Base-by-base conservation (phyloP, 2,329 filamentous ascomycete genomes). In the Tothia fuscella region DNA sequence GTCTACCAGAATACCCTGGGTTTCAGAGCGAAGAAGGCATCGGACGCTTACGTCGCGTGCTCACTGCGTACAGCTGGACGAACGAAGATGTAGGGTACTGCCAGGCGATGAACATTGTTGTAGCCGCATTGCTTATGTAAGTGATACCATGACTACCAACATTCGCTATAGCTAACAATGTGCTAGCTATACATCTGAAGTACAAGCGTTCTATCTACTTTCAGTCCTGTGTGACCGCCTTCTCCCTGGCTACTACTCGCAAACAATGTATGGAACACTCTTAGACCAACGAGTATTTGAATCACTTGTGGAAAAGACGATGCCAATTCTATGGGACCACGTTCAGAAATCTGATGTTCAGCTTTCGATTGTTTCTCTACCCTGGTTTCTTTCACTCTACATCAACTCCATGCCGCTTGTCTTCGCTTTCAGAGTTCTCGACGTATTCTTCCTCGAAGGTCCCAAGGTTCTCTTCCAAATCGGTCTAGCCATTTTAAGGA, bases 401-500 rank as follows among this genome's bases (percentile, higher is more conserved):
- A 93, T 98, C 69, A 98, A 98, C 71, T 96, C 89, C 2, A 98
- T 98, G 91, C 91, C 91, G 4, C 70, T 98, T 13, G 87, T 96
- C 2, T 98, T 96, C 62, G 91, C 91, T 34, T 98, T 96, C 61
- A 76, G 91, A 43, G 91, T 98, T 37, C 64, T 98, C 47, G 91
- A 98, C 54, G 89, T 98, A 38, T 98, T 98, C 67, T 98, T 98
- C 62, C 76, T 98, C 30, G 91, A 98, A 62, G 91, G 91, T 0
- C 89, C 91, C 13, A 96, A 96, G 63, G 91, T 96, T 2, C 68
- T 98, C 7, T 98, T 98, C 63, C 91, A 98, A 60, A 83, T 98
- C 44, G 91, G 91, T 14, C 67, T 98, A 47, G 91, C 91, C n/a
- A 98, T 98, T 53, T 68, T 98, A 22, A 77, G 91, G 17, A 93